A percentile compares a stretch with the other conserved stretches of the same genome.
These are phyloP conservation scores for Acer yangbiense DNA, from an alignment of 345 rosid genomes.

Conservation along the genomic window DNA sequence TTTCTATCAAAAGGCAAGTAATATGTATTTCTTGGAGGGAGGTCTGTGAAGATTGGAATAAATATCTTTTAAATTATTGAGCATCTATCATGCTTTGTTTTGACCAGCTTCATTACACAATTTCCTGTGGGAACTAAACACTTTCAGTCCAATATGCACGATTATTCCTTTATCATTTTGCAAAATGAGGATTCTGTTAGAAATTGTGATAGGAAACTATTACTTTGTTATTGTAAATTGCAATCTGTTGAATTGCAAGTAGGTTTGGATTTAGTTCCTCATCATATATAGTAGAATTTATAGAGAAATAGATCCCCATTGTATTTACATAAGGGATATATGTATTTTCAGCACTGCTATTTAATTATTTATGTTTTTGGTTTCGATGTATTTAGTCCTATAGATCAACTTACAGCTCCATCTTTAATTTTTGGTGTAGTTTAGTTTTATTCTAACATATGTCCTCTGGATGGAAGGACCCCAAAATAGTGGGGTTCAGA, in stretches of 20 bases:
- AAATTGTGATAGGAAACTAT: conserved; percentile 7
- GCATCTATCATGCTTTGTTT: not conserved
- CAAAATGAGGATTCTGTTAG: conserved; percentile 3
- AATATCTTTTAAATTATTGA: not conserved
- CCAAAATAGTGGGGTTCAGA: not conserved
- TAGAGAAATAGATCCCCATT: conserved; percentile 3
- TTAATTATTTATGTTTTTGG: not conserved
- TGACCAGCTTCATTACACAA: conserved; percentile 8
- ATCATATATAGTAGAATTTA: not conserved
- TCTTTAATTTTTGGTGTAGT: not conserved
- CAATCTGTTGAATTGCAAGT: not conserved
- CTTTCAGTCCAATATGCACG: not conserved
- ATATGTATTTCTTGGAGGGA: not conserved
- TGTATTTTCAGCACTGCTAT: not conserved
- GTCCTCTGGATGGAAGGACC: not conserved
- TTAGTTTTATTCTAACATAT: not conserved
- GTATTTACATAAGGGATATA: not conserved
- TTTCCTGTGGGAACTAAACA: conserved; percentile 1
- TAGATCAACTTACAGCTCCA: not conserved
- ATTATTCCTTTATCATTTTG: conserved; percentile 4
- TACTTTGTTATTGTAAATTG: not conserved
- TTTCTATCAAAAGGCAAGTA: conserved; percentile 42
- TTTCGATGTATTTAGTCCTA: not conserved
- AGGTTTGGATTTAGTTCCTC: conserved; percentile 1
- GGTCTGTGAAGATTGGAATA: not conserved